Percentiles rank a stretch among this genome's conserved stretches.
phyloP scores from a whole-genome alignment of 2,329 filamentous ascomycete genomes.

The Monilinia vaccinii-corymbosi region DNA sequence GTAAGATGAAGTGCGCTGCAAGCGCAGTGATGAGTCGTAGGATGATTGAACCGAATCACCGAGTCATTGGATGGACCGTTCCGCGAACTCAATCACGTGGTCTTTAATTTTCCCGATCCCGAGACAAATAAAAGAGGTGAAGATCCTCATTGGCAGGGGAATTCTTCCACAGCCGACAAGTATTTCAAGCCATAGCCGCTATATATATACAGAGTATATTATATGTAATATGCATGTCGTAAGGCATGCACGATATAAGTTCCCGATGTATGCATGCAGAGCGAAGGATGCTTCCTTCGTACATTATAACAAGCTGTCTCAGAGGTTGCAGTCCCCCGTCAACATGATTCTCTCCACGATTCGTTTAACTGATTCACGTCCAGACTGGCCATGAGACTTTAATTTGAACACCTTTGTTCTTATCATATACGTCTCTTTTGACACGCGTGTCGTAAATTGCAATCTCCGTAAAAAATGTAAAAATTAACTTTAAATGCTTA shows the following conservation, averaged over 20 bases:
- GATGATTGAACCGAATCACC: no score
- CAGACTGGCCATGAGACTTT: background rate
- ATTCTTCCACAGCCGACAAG: background rate
- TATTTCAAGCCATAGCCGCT: no score
- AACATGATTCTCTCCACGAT: background rate
- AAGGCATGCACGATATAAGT: background rate
- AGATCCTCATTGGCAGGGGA: no score
- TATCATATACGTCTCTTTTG: background rate
- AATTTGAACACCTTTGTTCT: background rate
- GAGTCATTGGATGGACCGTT: no score
- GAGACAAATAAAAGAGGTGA: no score
- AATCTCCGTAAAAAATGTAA: background rate
- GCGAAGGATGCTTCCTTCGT: background rate
- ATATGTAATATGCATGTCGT: background rate
- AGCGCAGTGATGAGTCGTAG: background rate
- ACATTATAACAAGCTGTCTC: background rate
- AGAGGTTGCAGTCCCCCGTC: background rate
- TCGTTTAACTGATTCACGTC: no score
- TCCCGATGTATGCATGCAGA: constrained; percentile 1
- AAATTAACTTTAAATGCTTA: background rate
- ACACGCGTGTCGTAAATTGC: background rate
- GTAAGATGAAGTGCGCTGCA: background rate
- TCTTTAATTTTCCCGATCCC: no score
- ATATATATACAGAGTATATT: background rate
- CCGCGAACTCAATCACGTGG: no score